Conservation (phyloP, 805 yeast genomes). For the Yarrowia phangngaensis region DNA sequence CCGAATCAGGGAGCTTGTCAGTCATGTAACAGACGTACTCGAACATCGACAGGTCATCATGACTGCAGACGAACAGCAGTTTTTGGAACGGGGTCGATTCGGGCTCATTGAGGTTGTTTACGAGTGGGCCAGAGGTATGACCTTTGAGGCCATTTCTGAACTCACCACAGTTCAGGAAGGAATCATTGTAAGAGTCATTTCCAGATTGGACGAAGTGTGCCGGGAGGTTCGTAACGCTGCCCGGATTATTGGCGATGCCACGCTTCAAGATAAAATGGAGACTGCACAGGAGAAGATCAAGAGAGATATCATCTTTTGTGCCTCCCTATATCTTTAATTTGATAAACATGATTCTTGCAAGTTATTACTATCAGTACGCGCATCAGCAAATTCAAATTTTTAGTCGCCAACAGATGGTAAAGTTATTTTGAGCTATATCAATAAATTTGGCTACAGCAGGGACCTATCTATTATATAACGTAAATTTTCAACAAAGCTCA, state of each 20-base stretch:
- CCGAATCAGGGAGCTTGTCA: constrained; percentile 67
- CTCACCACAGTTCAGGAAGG: constrained; percentile 92
- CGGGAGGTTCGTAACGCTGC: constrained; percentile 93
- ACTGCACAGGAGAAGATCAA: constrained; percentile 92
- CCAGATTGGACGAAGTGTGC: constrained; percentile 90
- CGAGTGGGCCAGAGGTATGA: constrained; percentile 96
- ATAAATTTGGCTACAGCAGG: no score
- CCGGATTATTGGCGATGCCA: constrained; percentile 87
- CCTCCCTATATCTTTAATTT: constrained; percentile 77
- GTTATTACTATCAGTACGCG: no score
- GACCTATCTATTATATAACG: no score
- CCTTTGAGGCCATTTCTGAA: constrained; percentile 86
- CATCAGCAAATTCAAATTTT: no score
- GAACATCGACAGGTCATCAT: constrained; percentile 65
- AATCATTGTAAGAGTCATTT: constrained; percentile 91
- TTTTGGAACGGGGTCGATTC: constrained; percentile 77
- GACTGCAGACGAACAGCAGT: constrained; percentile 81
- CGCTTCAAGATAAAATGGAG: constrained; percentile 82
- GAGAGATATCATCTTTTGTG: constrained; percentile 96
- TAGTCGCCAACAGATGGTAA: no score
- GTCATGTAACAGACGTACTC: constrained; percentile 57
- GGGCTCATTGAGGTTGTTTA: constrained; percentile 90
- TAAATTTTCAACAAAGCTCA: no score
- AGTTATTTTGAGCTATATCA: no score
- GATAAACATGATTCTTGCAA: no score